Conservation (phyloP, 768 basidiomycete species). For the Lentinus tigrinus region DNA sequence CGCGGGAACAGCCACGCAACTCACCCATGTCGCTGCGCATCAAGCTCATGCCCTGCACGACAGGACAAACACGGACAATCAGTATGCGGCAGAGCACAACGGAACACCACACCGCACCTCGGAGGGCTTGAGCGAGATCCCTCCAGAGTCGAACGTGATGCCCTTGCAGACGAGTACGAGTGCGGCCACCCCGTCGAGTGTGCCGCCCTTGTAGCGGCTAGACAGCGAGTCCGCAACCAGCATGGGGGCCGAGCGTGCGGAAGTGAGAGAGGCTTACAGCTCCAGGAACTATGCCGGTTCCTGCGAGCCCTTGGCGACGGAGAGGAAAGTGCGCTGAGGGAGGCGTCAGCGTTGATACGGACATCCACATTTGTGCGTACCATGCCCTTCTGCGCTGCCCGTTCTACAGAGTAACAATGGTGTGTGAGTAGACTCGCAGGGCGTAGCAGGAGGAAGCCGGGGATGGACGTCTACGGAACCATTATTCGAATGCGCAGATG, state of each 20-base stretch:
- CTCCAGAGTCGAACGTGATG: slow-evolving; percentile 88
- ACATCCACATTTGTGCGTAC: slow-evolving; percentile 32
- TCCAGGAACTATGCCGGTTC: slow-evolving; percentile 88
- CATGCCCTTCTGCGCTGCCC: slow-evolving; percentile 87
- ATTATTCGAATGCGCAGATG: no score
- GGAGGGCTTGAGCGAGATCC: slow-evolving; percentile 81
- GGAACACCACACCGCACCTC: no score
- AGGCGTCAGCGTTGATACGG: not conserved
- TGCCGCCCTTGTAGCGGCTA: slow-evolving; percentile 84
- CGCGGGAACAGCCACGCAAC: no score
- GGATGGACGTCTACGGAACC: no score
- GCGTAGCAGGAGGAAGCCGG: no score
- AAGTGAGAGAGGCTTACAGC: slow-evolving; percentile 51
- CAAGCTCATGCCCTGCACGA: slow-evolving; percentile 76
- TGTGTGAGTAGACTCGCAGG: no score
- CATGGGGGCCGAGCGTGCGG: no score
- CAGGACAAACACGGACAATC: no score
- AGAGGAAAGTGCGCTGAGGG: slow-evolving; percentile 74
- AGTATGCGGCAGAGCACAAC: no score
- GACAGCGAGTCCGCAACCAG: no score
- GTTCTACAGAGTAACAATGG: no score
- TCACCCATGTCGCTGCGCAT: slow-evolving; percentile 94
- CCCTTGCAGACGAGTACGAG: slow-evolving; percentile 84
- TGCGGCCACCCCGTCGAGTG: slow-evolving; percentile 54
- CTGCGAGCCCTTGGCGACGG: slow-evolving; percentile 77